Evolutionary conservation across 306 rosid species (phyloP), one percentile per base, ranked within the genome.

Genomic region (Trichosanthes truncata): DNA sequence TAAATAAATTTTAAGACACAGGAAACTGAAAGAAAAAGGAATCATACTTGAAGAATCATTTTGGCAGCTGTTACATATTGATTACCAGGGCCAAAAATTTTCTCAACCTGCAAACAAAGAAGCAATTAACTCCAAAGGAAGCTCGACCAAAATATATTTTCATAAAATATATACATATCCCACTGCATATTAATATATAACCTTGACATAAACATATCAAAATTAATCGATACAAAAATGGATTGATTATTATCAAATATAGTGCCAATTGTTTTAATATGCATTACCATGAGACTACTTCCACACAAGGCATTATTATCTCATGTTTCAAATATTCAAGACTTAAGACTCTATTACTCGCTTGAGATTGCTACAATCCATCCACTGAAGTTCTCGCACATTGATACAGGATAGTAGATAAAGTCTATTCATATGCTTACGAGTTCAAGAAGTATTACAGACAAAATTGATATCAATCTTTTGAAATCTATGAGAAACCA

Each of bases 1-100:
- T 3, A 57, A 38, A 57, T 26, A 77, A 38, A 77, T 25, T 57
- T 77, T 7, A 12, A 53, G 25, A 41, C 59, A 4, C 23, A 23
- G 45, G 43, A 78, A 9, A 18, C 38, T 17, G 12, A 80, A 23
- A 52, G 25, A 74, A 71, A 74, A 11, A 69, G 60, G 5, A 74
- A 26, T 26, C 85, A 71, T 85, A 95, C 98, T 86, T 95, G 99
- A 60, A 95, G 96, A 87, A 95, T 89, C 99, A 95, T 95, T 90
- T 95, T 95, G 67, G 99, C 99, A 80, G 99, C 99, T 6, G 99
- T 95, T 81, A 95, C 99, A 78, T 95, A 95, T 57, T 95, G 99
- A 85, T 95, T 95, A 62, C 98, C 99, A 46, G 99, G 99, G 80
- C 99, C 99, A 80, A 95, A 88, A 36, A 95, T 79, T 81, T 95